Percentiles rank a stretch among this genome's conserved stretches.
Evolutionary conservation across 2,329 filamentous ascomycete genomes (phyloP).

Genomic region (Scortechinia acanthostroma): DNA sequence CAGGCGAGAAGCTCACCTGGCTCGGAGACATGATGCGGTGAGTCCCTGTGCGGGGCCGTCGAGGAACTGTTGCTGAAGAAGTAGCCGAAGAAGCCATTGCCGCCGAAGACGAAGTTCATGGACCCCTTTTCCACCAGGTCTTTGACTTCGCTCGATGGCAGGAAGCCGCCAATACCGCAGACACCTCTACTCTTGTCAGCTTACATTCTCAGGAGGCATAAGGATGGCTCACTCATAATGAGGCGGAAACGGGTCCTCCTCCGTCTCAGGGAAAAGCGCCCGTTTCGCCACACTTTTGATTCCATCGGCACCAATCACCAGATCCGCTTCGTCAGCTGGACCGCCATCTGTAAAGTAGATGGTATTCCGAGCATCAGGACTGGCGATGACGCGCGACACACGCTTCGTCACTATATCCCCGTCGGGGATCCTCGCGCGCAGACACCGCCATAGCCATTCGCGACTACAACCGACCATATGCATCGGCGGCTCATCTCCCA

Average conservation of each 20-base stretch:
- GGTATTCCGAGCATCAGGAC: conserved; percentile 12
- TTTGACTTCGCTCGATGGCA: conserved; percentile 18
- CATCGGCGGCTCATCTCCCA: conserved; percentile 7
- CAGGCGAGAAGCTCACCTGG: conserved; percentile 24
- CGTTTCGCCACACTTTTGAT: conserved; percentile 22
- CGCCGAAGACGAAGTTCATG: conserved; percentile 33
- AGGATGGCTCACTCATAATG: conserved; percentile 23
- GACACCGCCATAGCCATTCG: conserved; percentile 23
- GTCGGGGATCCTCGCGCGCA: conserved; percentile 23
- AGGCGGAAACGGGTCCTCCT: conserved; percentile 22
- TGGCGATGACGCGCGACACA: conserved; percentile 15
- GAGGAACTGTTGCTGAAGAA: conserved; percentile 18
- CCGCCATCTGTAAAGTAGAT: conserved; percentile 23
- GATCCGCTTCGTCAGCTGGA: conserved; percentile 20
- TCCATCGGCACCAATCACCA: conserved; percentile 32
- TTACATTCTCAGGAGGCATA: not conserved
- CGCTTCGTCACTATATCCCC: conserved; percentile 19
- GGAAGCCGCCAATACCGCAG: conserved; percentile 34
- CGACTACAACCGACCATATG: conserved; percentile 23
- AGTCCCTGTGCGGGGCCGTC: conserved; percentile 11
- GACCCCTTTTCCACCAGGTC: conserved; percentile 14
- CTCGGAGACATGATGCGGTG: conserved; percentile 11
- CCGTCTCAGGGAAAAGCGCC: conserved; percentile 21
- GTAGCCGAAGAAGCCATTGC: conserved; percentile 41
- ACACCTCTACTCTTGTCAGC: conserved; percentile 18